Evolutionary conservation across 139 green algal genomes (phyloP), one percentile per base, ranked within the genome.

Genomic region (Tetraselmis striata): DNA sequence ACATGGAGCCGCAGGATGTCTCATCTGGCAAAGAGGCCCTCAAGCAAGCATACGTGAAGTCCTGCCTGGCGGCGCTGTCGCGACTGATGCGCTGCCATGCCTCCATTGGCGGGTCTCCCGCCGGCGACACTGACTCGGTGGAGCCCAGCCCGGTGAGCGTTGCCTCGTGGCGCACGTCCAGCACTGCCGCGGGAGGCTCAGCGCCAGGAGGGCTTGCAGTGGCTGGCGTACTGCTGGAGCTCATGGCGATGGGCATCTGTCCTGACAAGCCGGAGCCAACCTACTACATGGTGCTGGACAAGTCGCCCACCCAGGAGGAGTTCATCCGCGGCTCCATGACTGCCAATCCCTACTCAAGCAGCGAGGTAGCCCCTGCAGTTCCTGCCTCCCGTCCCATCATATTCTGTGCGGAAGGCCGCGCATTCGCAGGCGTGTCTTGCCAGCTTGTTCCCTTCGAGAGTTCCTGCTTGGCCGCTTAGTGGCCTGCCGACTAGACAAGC

Each of bases 301-400:
- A 94, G 83, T 86, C 88, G 0, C 58, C 82, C 11, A 94, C 83
- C 0, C 91, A 94, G 83, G 90, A 94, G 83, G 91, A 94, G 86
- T 93, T 93, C 81, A 93, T 94, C 5, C 87, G 85, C 1, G 89
- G 89, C 5, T 28, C 77, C 0, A 87, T 92, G 82, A 86, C 86
- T 30, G 79, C 85, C 29, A 92, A 92, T 76, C 89, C 89, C 11
- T 92, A 92, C 84, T 85, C 80, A 30, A 82, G 58, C 30, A 45
- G 79, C 2, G 45, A 91, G 30, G 78, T 86, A 67, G 11, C 18
- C n/a, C n/a, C n/a, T n/a, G n/a, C n/a, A n/a, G n/a, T n/a, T n/a
- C n/a, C n/a, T n/a, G n/a, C n/a, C n/a, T n/a, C n/a, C n/a, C n/a
- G n/a, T n/a, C n/a, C n/a, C n/a, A n/a, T n/a, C n/a, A n/a, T n/a